Evolutionary conservation across 2,329 filamentous ascomycete species (phyloP).

Genomic region (Penicillium sp.): DNA sequence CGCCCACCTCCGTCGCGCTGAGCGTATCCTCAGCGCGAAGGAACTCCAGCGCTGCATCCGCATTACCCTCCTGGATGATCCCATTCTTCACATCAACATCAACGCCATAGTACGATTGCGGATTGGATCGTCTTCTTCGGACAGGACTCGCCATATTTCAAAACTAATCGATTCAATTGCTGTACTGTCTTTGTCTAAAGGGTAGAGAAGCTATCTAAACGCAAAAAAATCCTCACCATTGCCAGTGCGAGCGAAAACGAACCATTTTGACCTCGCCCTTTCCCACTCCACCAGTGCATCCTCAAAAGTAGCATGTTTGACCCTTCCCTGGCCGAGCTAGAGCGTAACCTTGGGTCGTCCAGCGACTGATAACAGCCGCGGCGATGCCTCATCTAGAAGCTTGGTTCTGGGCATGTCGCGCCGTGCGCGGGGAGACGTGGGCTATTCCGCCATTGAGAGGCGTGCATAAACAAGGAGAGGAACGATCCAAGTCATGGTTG

Average conservation of each 20-base stretch:
- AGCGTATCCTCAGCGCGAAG: slow-evolving; percentile 33
- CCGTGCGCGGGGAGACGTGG: background rate
- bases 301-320: background rate
- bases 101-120: slow-evolving; percentile 6
- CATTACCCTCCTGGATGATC: slow-evolving; percentile 28
- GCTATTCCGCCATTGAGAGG: background rate
- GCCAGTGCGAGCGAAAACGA: background rate
- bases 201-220: slow-evolving; percentile 4
- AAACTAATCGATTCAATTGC: background rate
- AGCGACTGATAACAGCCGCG: slow-evolving; percentile 8
- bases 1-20: slow-evolving; percentile 31
- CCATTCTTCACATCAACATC: slow-evolving; percentile 23
- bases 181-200: too few relatives aligned
- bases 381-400: slow-evolving; percentile 6
- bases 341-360: background rate
- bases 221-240: background rate
- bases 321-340: background rate
- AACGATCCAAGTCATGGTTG: background rate
- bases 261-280: slow-evolving; percentile 7
- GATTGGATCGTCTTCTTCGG: background rate
- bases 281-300: background rate
- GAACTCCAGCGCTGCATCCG: slow-evolving; percentile 44
- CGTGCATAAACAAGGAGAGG: background rate
- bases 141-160: background rate
- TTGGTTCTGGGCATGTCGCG: background rate